Conservation (phyloP, 805 yeast genomes). For the Yamadazyma insecticola region DNA sequence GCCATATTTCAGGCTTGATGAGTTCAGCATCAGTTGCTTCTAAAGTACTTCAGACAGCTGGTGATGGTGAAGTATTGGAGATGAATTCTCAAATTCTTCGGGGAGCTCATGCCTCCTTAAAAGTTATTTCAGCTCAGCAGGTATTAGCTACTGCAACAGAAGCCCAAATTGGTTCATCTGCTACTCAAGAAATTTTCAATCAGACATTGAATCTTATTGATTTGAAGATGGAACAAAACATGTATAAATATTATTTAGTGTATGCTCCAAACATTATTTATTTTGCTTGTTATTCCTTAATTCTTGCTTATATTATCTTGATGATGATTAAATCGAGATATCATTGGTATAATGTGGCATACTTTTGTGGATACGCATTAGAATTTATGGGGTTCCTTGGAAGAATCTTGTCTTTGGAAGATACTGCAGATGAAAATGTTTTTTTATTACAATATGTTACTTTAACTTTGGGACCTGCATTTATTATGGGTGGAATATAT, state of each 20-base stretch:
- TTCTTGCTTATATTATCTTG: conserved; percentile 17
- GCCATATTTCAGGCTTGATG: conserved; percentile 15
- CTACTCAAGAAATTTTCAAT: not conserved
- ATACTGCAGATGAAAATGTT: conserved; percentile 14
- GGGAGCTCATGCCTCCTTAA: conserved; percentile 28
- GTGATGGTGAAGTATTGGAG: conserved; percentile 6
- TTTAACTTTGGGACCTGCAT: conserved; percentile 37
- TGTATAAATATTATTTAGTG: conserved; percentile 19
- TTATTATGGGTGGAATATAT: conserved; percentile 39
- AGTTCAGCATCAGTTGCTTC: conserved; percentile 12
- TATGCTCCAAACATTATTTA: conserved; percentile 28
- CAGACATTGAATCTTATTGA: not conserved
- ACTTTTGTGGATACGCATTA: conserved; percentile 27
- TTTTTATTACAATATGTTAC: conserved; percentile 29
- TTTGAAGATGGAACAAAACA: conserved; percentile 17
- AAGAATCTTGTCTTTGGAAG: conserved; percentile 24
- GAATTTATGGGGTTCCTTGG: conserved; percentile 36
- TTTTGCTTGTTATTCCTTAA: conserved; percentile 19
- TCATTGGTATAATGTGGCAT: conserved; percentile 35
- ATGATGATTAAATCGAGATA: conserved; percentile 30
- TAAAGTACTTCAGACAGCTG: conserved; percentile 3
- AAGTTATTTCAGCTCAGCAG: conserved; percentile 21
- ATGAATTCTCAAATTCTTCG: conserved; percentile 15
- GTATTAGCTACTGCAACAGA: conserved; percentile 31
- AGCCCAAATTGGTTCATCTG: not conserved